A percentile compares a stretch with the other conserved stretches of the same genome.
phyloP scores from a whole-genome alignment of 1,139 yeast genomes.

The Saccharomyces pastorianus region DNA sequence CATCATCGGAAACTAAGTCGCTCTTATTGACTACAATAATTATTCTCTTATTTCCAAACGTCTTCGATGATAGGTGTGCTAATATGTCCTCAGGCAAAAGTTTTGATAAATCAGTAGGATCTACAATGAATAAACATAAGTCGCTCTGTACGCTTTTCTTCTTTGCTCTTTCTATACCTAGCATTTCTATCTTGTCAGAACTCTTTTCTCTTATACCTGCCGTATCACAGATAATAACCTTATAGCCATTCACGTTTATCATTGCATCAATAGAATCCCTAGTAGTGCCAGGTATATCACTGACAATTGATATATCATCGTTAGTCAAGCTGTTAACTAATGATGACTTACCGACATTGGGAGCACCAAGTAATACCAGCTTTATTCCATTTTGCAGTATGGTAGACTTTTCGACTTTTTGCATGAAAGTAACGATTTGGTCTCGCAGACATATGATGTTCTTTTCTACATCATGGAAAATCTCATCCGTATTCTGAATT shows the following conservation, averaged over 20 bases:
- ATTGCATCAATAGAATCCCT: constrained; percentile 82
- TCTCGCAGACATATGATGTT: constrained; percentile 37
- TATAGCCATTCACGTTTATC: constrained; percentile 74
- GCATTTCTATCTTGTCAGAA: constrained; percentile 59
- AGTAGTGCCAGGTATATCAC: constrained; percentile 89
- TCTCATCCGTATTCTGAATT: constrained; percentile 36
- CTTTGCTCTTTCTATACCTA: constrained; percentile 78
- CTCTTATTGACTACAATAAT: constrained; percentile 52
- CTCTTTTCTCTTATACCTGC: constrained; percentile 72
- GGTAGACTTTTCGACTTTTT: constrained; percentile 50
- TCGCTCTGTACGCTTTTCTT: constrained; percentile 52
- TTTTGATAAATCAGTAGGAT: constrained; percentile 23
- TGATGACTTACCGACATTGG: constrained; percentile 94
- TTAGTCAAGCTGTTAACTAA: constrained; percentile 64
- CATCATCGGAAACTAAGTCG: constrained; percentile 42
- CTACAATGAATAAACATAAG: constrained; percentile 45
- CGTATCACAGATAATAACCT: constrained; percentile 80
- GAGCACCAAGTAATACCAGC: constrained; percentile 75
- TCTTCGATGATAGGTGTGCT: constrained; percentile 19
- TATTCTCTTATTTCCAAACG: constrained; percentile 30
- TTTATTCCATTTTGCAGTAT: constrained; percentile 66
- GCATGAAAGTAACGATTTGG: constrained; percentile 44
- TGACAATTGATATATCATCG: constrained; percentile 84
- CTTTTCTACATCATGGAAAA: constrained; percentile 43
- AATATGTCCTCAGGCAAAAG: constrained; percentile 16